These are phyloP conservation scores for Botrytis galanthina DNA, from an alignment of 2,329 filamentous ascomycete genomes.

Conservation along the genomic window DNA sequence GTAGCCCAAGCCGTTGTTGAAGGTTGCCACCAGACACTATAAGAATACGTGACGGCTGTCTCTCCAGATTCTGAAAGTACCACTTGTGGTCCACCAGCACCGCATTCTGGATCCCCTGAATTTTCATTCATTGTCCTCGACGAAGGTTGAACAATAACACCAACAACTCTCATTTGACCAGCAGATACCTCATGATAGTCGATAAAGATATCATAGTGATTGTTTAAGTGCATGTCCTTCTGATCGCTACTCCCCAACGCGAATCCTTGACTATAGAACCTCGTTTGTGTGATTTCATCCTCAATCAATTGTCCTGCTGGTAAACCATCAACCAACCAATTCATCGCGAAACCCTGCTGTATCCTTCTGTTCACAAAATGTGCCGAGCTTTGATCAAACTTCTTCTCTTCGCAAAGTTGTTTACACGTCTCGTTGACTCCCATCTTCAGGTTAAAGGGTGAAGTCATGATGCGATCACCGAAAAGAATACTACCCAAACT, in stretches of 20 bases:
- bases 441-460: slow-evolving; percentile 88
- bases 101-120: slow-evolving; percentile 56
- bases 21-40: slow-evolving; percentile 84
- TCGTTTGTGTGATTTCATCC: slow-evolving; percentile 71
- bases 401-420: slow-evolving; percentile 66
- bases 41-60: slow-evolving; percentile 78
- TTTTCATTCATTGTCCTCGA: slow-evolving; percentile 60
- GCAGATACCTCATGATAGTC: slow-evolving; percentile 82
- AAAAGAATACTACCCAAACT: slow-evolving; percentile 95
- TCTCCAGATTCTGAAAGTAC: slow-evolving; percentile 59
- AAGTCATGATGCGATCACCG: slow-evolving; percentile 96
- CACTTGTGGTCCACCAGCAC: slow-evolving; percentile 55
- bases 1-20: slow-evolving; percentile 91
- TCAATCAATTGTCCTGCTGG: slow-evolving; percentile 82
- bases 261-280: slow-evolving; percentile 92
- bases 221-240: slow-evolving; percentile 68
- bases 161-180: slow-evolving; percentile 81
- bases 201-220: slow-evolving; percentile 91
- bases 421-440: slow-evolving; percentile 84
- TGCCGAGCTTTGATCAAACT: slow-evolving; percentile 63
- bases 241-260: slow-evolving; percentile 65
- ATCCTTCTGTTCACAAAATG: slow-evolving; percentile 83
- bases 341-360: slow-evolving; percentile 81
- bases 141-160: slow-evolving; percentile 80
- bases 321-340: slow-evolving; percentile 93